Percentiles rank a stretch among this genome's conserved stretches.
Conservation (phyloP, 179 eudicot species). For the Silene noctiflora region DNA sequence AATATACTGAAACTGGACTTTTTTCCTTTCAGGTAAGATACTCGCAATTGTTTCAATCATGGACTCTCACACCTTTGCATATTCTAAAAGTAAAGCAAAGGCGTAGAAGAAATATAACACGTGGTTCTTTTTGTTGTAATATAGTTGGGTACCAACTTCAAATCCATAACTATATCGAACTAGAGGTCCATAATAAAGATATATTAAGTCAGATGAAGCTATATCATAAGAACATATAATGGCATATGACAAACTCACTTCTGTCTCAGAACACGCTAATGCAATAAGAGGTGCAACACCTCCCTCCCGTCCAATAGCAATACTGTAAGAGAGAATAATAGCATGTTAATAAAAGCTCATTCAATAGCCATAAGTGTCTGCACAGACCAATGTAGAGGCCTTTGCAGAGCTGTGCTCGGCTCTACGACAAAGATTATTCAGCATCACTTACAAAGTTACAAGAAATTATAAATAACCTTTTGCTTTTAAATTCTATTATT, state of each 20-base stretch:
- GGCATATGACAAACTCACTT: constrained; percentile 47
- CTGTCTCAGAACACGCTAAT: constrained; percentile 71
- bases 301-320: constrained; percentile 97
- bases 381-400: neutral
- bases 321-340: constrained; percentile 40
- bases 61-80: neutral
- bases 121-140: no score
- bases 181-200: neutral
- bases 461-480: neutral
- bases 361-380: neutral
- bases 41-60: neutral
- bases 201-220: constrained; percentile 6
- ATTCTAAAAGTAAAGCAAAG: neutral
- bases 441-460: neutral
- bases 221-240: constrained; percentile 5
- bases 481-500: neutral
- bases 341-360: constrained; percentile 2
- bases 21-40: neutral
- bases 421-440: neutral
- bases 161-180: neutral
- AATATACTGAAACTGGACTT: neutral
- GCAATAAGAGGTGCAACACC: constrained; percentile 93
- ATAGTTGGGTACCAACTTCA: neutral
- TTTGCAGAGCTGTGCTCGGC: neutral
- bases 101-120: neutral